These are phyloP conservation scores for Fusarium pininemorale DNA, from an alignment of 2,329 filamentous ascomycete species.

Conservation along the genomic window DNA sequence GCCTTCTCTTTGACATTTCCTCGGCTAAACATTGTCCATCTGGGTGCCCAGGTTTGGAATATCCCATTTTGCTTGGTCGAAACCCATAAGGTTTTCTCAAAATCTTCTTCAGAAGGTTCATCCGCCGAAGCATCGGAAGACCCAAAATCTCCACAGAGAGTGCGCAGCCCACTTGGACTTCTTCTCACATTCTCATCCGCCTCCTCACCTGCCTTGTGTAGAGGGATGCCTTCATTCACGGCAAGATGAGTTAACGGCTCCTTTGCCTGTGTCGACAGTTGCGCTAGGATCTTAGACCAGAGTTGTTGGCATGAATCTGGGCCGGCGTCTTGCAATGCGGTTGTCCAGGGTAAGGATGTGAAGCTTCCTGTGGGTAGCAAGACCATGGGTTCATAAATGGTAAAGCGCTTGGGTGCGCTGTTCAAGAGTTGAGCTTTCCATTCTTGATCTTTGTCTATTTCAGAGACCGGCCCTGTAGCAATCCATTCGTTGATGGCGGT, in stretches of 20 bases:
- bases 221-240: slow-evolving; percentile 69
- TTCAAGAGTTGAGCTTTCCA: slow-evolving; percentile 47
- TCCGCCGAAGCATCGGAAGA: slow-evolving; percentile 45
- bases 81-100: slow-evolving; percentile 79
- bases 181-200: slow-evolving; percentile 73
- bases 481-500: slow-evolving; percentile 46
- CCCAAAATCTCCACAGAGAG: slow-evolving; percentile 80
- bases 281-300: slow-evolving; percentile 59
- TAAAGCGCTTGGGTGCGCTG: slow-evolving; percentile 65
- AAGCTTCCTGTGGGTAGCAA: slow-evolving; percentile 69
- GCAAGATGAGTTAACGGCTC: slow-evolving; percentile 64
- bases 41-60: slow-evolving; percentile 84
- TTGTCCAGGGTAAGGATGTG: slow-evolving; percentile 51
- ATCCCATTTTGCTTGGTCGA: slow-evolving; percentile 81
- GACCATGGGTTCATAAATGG: slow-evolving; percentile 68
- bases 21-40: slow-evolving; percentile 93
- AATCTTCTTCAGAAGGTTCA: slow-evolving; percentile 59
- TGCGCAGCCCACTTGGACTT: slow-evolving; percentile 74
- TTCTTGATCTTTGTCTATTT: slow-evolving; percentile 1
- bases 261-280: slow-evolving; percentile 55
- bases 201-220: slow-evolving; percentile 45
- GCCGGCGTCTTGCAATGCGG: slow-evolving; percentile 44
- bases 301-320: slow-evolving; percentile 47
- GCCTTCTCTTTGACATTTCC: slow-evolving; percentile 93
- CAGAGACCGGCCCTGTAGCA: slow-evolving; percentile 10